Conservation (phyloP, 2,329 filamentous ascomycete genomes). For the Rachicladosporium sp. region DNA sequence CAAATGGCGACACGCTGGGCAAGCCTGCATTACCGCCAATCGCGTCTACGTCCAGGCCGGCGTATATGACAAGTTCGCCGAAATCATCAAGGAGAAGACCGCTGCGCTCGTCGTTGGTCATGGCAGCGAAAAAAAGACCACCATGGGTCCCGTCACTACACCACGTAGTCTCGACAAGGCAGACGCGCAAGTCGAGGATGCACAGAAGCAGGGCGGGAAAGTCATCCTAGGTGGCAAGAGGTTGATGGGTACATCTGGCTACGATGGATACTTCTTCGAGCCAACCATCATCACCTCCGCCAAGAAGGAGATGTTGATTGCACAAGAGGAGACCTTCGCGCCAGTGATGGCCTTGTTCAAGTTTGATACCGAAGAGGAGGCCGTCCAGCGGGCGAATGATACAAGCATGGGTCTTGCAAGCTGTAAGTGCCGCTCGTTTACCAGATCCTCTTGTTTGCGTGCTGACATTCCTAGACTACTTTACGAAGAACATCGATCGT, state of each 20-base stretch:
- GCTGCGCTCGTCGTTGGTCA: constrained; percentile 48
- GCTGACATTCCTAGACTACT: constrained; percentile 33
- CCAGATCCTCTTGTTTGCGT: neutral
- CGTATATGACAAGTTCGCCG: constrained; percentile 50
- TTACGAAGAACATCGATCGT: constrained; percentile 56
- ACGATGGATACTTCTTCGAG: constrained; percentile 11
- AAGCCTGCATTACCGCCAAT: constrained; percentile 55
- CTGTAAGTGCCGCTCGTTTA: constrained; percentile 19
- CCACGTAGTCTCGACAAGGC: constrained; percentile 45
- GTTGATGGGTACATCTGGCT: constrained; percentile 4
- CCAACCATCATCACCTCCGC: constrained; percentile 6
- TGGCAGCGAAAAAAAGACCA: constrained; percentile 43
- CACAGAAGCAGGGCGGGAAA: constrained; percentile 6
- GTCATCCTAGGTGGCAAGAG: constrained; percentile 6
- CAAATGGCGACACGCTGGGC: constrained; percentile 49
- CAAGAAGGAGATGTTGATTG: constrained; percentile 4
- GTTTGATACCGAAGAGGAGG: constrained; percentile 7
- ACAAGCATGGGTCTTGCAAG: constrained; percentile 53
- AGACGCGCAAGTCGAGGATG: constrained; percentile 43
- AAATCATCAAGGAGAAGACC: constrained; percentile 41
- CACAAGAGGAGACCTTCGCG: constrained; percentile 8
- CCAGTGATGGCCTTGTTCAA: constrained; percentile 5
- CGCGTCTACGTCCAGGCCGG: constrained; percentile 51
- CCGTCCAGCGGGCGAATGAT: constrained; percentile 17
- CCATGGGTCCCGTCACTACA: constrained; percentile 50